A percentile compares a stretch with the other conserved stretches of the same genome.
These are phyloP conservation scores for Scorias spongiosa DNA, from an alignment of 2,329 filamentous ascomycete genomes.

Conservation along the genomic window DNA sequence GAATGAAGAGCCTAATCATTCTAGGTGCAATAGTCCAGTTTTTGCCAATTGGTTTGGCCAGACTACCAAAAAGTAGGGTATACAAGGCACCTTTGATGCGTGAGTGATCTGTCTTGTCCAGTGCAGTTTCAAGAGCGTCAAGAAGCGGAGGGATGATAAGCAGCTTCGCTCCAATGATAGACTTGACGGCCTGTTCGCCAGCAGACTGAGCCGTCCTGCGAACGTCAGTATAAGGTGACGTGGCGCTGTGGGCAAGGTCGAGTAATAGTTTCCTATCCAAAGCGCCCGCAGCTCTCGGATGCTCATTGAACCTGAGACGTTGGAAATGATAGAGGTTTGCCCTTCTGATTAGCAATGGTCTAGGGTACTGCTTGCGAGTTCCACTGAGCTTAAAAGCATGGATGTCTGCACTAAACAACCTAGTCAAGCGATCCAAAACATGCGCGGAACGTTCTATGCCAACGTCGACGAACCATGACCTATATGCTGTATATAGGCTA, in stretches of 20 bases:
- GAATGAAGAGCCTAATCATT: constrained; percentile 80
- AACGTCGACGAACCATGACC: constrained; percentile 94
- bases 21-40: constrained; percentile 92
- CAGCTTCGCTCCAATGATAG: constrained; percentile 71
- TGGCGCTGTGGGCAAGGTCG: constrained; percentile 76
- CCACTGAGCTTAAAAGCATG: constrained; percentile 91
- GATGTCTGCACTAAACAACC: constrained; percentile 73
- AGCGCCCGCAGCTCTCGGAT: constrained; percentile 74
- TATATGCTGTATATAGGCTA: constrained; percentile 77
- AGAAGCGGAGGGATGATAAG: constrained; percentile 83
- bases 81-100: constrained; percentile 92
- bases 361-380: constrained; percentile 78
- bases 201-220: constrained; percentile 85
- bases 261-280: constrained; percentile 73
- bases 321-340: constrained; percentile 92
- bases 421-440: constrained; percentile 71
- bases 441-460: constrained; percentile 92
- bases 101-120: constrained; percentile 69
- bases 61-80: constrained; percentile 72
- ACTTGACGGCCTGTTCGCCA: constrained; percentile 84
- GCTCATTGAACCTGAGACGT: constrained; percentile 84
- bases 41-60: constrained; percentile 72
- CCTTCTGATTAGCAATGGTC: constrained; percentile 78
- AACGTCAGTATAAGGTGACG: constrained; percentile 88
- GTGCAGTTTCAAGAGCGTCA: constrained; percentile 58